Evolutionary conservation across 768 basidiomycete genomes (phyloP).

Genomic region (Lactarius trivialis): DNA sequence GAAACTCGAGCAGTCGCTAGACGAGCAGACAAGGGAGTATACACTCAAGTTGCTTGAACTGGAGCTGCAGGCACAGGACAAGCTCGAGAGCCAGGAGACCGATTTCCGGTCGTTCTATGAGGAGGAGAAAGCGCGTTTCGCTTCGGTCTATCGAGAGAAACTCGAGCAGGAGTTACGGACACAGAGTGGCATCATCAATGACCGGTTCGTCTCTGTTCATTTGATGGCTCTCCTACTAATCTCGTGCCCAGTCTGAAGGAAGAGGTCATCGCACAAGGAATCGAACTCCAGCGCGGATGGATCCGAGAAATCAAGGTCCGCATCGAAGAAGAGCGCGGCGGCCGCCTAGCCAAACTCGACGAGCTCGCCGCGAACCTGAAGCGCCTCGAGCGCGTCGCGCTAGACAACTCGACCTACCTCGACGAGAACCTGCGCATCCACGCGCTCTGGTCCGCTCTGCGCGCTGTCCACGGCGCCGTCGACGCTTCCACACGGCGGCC

Average conservation of each 20-base stretch:
- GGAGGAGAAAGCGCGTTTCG: slow-evolving; percentile 64
- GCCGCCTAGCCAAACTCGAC: slow-evolving; percentile 89
- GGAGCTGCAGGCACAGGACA: slow-evolving; percentile 81
- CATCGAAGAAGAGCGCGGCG: slow-evolving; percentile 94
- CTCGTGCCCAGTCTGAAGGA: slow-evolving; percentile 63
- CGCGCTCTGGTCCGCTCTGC: slow-evolving; percentile 87
- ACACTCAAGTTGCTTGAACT: slow-evolving; percentile 70
- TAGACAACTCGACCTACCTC: slow-evolving; percentile 85
- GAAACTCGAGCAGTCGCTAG: slow-evolving; percentile 58
- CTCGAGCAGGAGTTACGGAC: slow-evolving; percentile 77
- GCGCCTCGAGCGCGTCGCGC: slow-evolving; percentile 81
- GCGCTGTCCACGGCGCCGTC: slow-evolving; percentile 63
- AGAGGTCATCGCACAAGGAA: slow-evolving; percentile 93
- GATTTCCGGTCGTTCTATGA: slow-evolving; percentile 78
- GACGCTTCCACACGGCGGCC: slow-evolving; percentile 63
- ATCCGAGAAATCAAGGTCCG: slow-evolving; percentile 92
- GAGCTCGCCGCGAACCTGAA: slow-evolving; percentile 87
- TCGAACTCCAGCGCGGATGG: slow-evolving; percentile 96
- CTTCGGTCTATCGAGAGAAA: slow-evolving; percentile 78
- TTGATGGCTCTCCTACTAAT: neutral
- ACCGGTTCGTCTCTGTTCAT: slow-evolving; percentile 55
- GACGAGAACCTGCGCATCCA: slow-evolving; percentile 92
- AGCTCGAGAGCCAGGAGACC: slow-evolving; percentile 78
- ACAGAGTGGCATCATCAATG: slow-evolving; percentile 90
- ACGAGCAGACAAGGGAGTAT: slow-evolving; percentile 83